Base-by-base conservation (phyloP, 352 stramenopile genomes). In the Pythium biforme region DNA sequence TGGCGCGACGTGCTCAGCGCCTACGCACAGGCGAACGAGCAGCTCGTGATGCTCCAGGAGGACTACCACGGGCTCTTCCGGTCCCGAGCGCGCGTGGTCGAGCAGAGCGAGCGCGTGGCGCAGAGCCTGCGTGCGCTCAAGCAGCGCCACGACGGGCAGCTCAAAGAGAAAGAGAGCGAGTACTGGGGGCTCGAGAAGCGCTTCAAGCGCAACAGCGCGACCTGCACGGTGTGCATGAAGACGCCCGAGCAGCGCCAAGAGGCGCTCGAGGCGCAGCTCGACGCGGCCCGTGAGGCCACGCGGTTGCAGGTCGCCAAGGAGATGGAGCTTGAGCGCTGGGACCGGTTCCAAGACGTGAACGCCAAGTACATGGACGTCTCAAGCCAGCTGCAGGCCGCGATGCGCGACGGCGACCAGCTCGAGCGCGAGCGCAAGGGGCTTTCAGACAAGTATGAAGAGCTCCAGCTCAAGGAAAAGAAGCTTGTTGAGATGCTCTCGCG, bases 61-160 rank as follows among this genome's bases (percentile, higher is more conserved):
- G 82, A 90, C 56, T 92, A 89, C 62, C 72, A 75, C n/a, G 80
- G 75, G 1, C 68, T 89, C 15, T 92, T 77, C 23, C 79, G 70
- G 5, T 79, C 73, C 29, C 74, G 80, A 17, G 43, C 61, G 2
- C 59, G 58, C 25, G 56, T 84, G 4, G 52, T 75, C 17, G 70
- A 79, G 50, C 75, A 88, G 58, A 84, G 82, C 52, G 66, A 84
- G 11, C 70, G 70, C 23, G 59, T 89, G 31, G 69, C 72, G 50
- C 63, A 84, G 63, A 66, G 61, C 19, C 69, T 88, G 60, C 67
- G 70, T 22, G 59, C 79, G 46, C 69, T 86, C 59, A 88, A 82
- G 60, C 19, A 46, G 20, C 67, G 69, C 4, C 71, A 88, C 46
- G 77, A 87, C 22, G 69, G 79, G 20, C 51, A 40, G 8, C 46